These are phyloP conservation scores for Mollisia scopiformis DNA, from an alignment of 2,329 filamentous ascomycete species.

Conservation along the genomic window DNA sequence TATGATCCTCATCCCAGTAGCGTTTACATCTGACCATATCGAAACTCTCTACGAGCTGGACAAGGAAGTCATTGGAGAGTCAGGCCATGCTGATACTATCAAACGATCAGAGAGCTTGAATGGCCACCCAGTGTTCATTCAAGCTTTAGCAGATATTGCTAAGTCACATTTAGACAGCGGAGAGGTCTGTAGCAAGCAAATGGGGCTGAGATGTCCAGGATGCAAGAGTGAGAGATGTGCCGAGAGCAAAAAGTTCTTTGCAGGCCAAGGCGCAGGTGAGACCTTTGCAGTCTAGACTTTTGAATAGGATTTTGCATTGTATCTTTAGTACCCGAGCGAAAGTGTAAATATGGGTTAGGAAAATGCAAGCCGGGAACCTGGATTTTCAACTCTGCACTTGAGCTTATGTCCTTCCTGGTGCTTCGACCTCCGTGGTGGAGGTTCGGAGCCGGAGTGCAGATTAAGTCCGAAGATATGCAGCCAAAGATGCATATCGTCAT, in stretches of 20 bases:
- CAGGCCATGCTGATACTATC: slow-evolving; percentile 74
- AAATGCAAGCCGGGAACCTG: not conserved
- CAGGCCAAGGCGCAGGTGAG: slow-evolving; percentile 22
- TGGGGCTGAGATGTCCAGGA: slow-evolving; percentile 89
- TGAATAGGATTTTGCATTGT: slow-evolving; percentile 5
- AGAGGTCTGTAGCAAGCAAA: slow-evolving; percentile 73
- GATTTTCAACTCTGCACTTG: not conserved
- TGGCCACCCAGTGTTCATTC: slow-evolving; percentile 86
- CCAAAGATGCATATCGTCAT: not conserved
- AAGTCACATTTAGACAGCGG: slow-evolving; percentile 76
- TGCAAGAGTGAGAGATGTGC: slow-evolving; percentile 89
- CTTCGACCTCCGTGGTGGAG: no score
- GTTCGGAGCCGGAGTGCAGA: slow-evolving; percentile 5
- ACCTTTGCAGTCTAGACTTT: slow-evolving; percentile 7
- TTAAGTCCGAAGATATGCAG: not conserved
- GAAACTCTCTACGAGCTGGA: slow-evolving; percentile 96
- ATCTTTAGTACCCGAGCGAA: slow-evolving; percentile 6
- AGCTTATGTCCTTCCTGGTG: no score
- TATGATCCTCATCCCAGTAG: slow-evolving; percentile 88
- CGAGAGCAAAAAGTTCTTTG: slow-evolving; percentile 73
- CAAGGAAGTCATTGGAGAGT: slow-evolving; percentile 91
- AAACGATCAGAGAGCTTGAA: slow-evolving; percentile 93
- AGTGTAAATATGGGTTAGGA: slow-evolving; percentile 7
- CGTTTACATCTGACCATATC: slow-evolving; percentile 98
- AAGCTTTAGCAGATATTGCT: slow-evolving; percentile 86